Evolutionary conservation across 2,329 filamentous ascomycete species (phyloP).

Genomic region (Coniochaeta sp.): DNA sequence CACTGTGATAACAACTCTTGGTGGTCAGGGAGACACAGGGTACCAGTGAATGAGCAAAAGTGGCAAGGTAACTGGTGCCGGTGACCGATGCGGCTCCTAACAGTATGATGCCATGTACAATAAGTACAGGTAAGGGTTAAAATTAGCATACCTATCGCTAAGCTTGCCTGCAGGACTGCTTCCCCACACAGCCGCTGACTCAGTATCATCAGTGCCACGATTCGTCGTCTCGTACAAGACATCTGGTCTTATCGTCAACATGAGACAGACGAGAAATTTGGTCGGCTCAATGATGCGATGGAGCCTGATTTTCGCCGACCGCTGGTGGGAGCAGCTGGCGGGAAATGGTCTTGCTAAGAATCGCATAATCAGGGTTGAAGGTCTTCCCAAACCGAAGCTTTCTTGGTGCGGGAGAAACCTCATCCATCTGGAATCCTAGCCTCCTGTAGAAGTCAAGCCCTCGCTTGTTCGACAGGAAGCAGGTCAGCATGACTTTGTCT

Average conservation of each 20-base stretch:
- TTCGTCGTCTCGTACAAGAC: neutral
- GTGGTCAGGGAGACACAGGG: no score
- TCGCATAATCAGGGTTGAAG: slow-evolving; percentile 49
- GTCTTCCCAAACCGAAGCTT: slow-evolving; percentile 46
- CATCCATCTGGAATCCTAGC: slow-evolving; percentile 49
- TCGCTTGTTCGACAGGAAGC: slow-evolving; percentile 53
- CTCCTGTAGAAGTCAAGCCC: slow-evolving; percentile 55
- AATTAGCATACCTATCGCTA: neutral
- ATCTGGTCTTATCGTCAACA: neutral
- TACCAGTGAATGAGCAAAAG: neutral
- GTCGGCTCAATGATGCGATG: neutral
- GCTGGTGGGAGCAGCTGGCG: neutral
- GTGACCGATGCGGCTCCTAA: no score
- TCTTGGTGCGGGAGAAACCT: slow-evolving; percentile 44
- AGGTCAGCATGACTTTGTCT: slow-evolving; percentile 66
- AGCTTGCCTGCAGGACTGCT: neutral
- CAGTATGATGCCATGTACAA: no score
- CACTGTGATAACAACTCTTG: no score
- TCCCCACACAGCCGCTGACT: neutral
- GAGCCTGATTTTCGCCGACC: neutral
- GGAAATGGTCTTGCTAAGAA: slow-evolving; percentile 41
- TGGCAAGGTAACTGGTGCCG: no score
- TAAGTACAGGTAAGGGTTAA: neutral
- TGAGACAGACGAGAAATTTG: neutral
- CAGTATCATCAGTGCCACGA: neutral